Base-by-base conservation (phyloP, 1,139 yeast species). In the Petasospora rhodanensis region DNA sequence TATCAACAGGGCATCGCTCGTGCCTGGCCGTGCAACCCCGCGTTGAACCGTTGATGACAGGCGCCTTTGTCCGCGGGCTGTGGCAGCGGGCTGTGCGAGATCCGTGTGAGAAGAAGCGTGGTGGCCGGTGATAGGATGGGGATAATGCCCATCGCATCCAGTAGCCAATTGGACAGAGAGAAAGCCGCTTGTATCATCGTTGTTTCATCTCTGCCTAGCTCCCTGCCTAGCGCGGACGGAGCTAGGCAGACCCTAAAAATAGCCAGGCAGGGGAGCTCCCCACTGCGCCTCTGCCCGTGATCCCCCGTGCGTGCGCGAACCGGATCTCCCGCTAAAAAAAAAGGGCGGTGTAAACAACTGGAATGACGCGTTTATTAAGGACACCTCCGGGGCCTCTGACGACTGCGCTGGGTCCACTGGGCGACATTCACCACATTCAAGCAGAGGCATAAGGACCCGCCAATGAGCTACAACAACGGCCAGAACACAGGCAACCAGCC, bases 381-480 rank as follows among this genome's bases (percentile, higher is more conserved):
- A 11, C 9, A 13, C 20, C 14, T 15, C 15, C 4, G 4, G 14
- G 9, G 19, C 10, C 20, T 6, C 20, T 12, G 5, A 14, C 18
- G 12, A 12, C 31, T 21, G 8, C 31, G 17, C 7, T 14, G 16
- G n/a, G 17, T 7, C 3, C 18, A 14, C 12, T 5, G 18, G 8
- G 21, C 4, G 18, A 8, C 23, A 13, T 10, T 9, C 5, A 12
- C 11, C 13, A 11, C 14, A 3, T 21, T 14, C 18, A 13, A 12
- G 21, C 22, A 7, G 25, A 6, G 13, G 16, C 18, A n/a, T n/a
- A n/a, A n/a, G n/a, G 15, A 14, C 16, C 5, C 22, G 11, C 11
- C 18, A 14, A 43, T 43, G 46, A 43, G 45, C 24, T 33, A 41
- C 32, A 37, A 40, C 26, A 29, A 39, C 27, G 12, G 15, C 9